Percentiles rank a stretch among this genome's conserved stretches.
Conservation (phyloP, 1,284 basidiomycete species). For the Malassezia yamatoensis region DNA sequence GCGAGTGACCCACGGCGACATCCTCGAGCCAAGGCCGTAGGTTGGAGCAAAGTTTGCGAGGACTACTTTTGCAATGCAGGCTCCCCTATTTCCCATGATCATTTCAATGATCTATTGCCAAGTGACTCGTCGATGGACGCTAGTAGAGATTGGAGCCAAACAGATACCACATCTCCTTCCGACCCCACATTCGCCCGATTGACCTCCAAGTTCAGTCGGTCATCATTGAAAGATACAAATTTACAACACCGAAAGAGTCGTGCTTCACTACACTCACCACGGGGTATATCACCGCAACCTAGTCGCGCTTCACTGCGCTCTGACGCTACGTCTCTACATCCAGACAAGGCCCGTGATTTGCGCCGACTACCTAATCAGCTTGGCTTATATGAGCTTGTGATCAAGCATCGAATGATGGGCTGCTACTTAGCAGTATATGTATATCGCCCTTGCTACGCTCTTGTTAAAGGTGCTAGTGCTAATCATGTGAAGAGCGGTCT, state of each 20-base stretch:
- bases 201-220: not conserved
- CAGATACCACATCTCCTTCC: not conserved
- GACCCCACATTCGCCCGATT: not conserved
- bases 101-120: not conserved
- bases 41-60: conserved; percentile 49
- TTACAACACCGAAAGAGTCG: too few relatives aligned
- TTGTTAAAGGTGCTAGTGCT: conserved; percentile 49
- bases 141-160: not conserved
- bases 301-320: not conserved
- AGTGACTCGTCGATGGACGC: not conserved
- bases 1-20: not conserved
- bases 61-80: not conserved
- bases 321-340: not conserved
- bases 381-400: conserved; percentile 63
- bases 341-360: not conserved
- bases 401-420: conserved; percentile 79
- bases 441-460: conserved; percentile 34
- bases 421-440: conserved; percentile 55
- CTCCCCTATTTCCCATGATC: not conserved
- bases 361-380: conserved; percentile 20
- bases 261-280: too few relatives aligned
- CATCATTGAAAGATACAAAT: not conserved
- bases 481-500: conserved; percentile 68
- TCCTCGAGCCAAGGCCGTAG: conserved; percentile 10
- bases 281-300: too few relatives aligned